Percentiles rank a stretch among this genome's conserved stretches.
Conservation (phyloP, 2,329 filamentous ascomycete genomes). For the Trichoderma sp. region DNA sequence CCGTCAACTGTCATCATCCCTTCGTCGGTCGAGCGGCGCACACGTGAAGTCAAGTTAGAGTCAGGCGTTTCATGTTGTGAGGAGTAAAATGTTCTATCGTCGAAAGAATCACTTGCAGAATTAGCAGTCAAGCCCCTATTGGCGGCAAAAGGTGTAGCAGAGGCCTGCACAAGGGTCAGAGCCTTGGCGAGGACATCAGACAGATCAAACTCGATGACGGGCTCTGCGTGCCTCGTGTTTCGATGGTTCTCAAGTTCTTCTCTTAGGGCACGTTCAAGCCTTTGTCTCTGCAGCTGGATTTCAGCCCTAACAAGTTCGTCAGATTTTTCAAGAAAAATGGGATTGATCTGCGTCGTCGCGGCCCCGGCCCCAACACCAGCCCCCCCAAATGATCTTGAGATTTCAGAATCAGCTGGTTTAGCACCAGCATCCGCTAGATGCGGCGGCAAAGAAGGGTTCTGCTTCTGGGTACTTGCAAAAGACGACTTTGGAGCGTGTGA, state of each 20-base stretch:
- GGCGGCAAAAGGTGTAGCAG: slow-evolving; percentile 62
- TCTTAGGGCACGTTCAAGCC: slow-evolving; percentile 75
- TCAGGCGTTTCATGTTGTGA: slow-evolving; percentile 83
- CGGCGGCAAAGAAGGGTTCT: background rate
- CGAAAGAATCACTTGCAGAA: slow-evolving; percentile 76
- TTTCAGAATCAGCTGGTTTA: background rate
- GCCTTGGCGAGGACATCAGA: slow-evolving; percentile 74
- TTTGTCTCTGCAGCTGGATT: slow-evolving; percentile 76
- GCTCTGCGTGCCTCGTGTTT: slow-evolving; percentile 52
- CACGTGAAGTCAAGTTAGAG: slow-evolving; percentile 52
- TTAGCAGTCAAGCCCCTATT: slow-evolving; percentile 59
- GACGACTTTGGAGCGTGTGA: background rate
- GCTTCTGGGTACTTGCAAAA: background rate
- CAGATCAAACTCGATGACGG: slow-evolving; percentile 69
- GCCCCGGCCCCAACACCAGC: slow-evolving; percentile 34
- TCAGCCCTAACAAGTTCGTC: slow-evolving; percentile 83
- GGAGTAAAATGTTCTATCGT: slow-evolving; percentile 95
- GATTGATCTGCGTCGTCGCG: slow-evolving; percentile 72
- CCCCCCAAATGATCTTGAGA: slow-evolving; percentile 34
- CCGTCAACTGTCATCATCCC: slow-evolving; percentile 30
- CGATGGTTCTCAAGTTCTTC: slow-evolving; percentile 73
- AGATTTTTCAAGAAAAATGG: slow-evolving; percentile 83
- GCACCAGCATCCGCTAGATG: background rate
- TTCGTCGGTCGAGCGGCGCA: slow-evolving; percentile 52
- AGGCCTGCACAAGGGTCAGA: slow-evolving; percentile 70